A percentile compares a stretch with the other conserved stretches of the same genome.
Evolutionary conservation across 192 early-diverging fungal genomes (phyloP).

Genomic region (Rhizoclosmatium sp.): DNA sequence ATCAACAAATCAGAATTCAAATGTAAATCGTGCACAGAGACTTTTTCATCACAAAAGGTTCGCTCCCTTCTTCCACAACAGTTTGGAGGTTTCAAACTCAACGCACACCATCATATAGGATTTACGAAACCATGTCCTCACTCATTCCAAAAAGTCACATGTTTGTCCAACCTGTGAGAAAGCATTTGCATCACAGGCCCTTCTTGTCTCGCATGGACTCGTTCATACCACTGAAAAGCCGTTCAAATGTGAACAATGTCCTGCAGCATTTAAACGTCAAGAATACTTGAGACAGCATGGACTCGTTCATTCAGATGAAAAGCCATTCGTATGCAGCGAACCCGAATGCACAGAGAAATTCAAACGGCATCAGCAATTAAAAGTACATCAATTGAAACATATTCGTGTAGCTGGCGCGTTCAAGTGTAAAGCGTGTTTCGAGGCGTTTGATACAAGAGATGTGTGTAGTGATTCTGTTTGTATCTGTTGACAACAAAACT

Average conservation of each 20-base stretch:
- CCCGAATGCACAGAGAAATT: background rate
- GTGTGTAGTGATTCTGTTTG: background rate
- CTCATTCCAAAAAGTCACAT: background rate
- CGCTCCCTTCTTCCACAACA: background rate
- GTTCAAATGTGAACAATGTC: slow-evolving; percentile 1
- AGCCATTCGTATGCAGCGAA: background rate
- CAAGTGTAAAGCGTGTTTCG: background rate
- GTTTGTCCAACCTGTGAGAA: background rate
- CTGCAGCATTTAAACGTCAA: slow-evolving; percentile 1
- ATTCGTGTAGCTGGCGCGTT: background rate
- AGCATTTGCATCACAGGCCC: background rate
- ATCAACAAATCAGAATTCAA: background rate
- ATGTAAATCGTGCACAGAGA: background rate
- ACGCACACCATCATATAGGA: background rate
- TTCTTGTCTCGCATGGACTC: background rate
- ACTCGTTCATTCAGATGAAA: slow-evolving; percentile 12
- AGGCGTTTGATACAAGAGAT: slow-evolving; percentile 3
- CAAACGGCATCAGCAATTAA: background rate
- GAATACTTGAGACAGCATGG: slow-evolving; percentile 15
- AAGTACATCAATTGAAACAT: slow-evolving; percentile 3
- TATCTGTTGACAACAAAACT: background rate
- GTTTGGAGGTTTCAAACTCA: background rate
- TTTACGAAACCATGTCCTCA: background rate
- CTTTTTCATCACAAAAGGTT: background rate
- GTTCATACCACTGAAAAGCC: background rate